These are phyloP conservation scores for Penicillium flavigenum DNA, from an alignment of 495 filamentous ascomycete species.

Conservation along the genomic window DNA sequence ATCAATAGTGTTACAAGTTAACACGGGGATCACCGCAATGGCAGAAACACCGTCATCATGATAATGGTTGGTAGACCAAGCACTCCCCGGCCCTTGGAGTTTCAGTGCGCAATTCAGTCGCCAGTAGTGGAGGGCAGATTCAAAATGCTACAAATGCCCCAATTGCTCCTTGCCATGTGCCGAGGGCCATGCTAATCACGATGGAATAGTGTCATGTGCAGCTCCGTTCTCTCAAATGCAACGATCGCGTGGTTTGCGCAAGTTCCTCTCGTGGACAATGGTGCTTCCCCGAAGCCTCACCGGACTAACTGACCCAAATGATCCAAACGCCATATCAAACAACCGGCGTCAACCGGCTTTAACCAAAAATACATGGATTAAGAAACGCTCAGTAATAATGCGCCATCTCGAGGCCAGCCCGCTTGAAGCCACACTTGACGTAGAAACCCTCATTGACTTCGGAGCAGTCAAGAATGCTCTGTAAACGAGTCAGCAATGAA, in stretches of 20 bases:
- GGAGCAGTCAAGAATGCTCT: slow-evolving; percentile 73
- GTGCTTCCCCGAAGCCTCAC: slow-evolving; percentile 10
- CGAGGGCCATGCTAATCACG: neutral
- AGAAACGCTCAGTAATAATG: slow-evolving; percentile 70
- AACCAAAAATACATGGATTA: slow-evolving; percentile 7
- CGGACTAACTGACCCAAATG: slow-evolving; percentile 13
- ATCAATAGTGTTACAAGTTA: neutral
- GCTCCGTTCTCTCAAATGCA: slow-evolving; percentile 1
- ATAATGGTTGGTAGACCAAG: neutral
- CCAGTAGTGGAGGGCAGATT: neutral
- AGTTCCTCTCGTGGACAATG: slow-evolving; percentile 5
- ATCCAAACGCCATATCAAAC: slow-evolving; percentile 19
- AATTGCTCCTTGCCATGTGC: neutral
- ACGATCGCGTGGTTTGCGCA: neutral
- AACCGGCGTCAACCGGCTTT: neutral
- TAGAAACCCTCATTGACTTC: slow-evolving; percentile 96
- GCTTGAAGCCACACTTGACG: slow-evolving; percentile 93
- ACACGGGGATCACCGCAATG: neutral
- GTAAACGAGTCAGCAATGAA: slow-evolving; percentile 12
- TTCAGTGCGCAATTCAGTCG: neutral
- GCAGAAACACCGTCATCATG: neutral
- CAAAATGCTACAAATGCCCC: neutral
- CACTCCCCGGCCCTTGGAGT: neutral
- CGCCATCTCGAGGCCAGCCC: slow-evolving; percentile 94
- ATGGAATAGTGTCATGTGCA: neutral